phyloP scores from a whole-genome alignment of 169 alveolate genomes.

The Perkinsus marinus region DNA sequence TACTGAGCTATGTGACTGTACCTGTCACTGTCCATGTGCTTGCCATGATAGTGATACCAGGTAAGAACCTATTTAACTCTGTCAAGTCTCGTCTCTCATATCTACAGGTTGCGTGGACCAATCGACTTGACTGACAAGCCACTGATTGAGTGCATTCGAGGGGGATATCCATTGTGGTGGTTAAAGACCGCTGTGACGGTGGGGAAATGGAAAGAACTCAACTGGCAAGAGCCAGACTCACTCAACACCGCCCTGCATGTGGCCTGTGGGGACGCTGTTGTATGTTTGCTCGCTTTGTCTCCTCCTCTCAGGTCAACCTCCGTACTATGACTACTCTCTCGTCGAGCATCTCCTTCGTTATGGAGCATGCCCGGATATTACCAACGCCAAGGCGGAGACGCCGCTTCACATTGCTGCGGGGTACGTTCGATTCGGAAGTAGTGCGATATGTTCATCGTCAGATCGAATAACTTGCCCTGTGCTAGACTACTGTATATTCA shows the following conservation, averaged over 20 bases:
- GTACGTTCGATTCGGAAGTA: neutral
- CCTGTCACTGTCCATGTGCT: neutral
- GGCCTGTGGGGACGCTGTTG: neutral
- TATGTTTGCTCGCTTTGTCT: too few relatives aligned
- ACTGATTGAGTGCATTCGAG: neutral
- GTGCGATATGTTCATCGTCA: neutral
- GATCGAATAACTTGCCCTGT: neutral
- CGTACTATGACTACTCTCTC: too few relatives aligned
- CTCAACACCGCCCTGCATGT: neutral
- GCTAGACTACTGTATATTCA: neutral
- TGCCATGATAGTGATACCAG: neutral
- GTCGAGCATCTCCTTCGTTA: too few relatives aligned
- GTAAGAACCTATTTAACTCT: neutral
- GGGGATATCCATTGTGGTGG: neutral
- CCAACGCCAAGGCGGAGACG: too few relatives aligned
- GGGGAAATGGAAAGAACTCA: neutral
- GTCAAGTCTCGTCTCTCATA: neutral
- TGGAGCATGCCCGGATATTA: too few relatives aligned
- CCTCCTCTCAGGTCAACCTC: too few relatives aligned
- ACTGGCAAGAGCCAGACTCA: neutral
- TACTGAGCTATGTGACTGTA: neutral
- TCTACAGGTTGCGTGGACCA: neutral
- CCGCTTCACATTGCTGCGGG: neutral
- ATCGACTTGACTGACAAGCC: neutral
- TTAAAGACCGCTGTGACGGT: neutral